Conservation (phyloP, 208 protist species). For the Herpetomonas samuelpessoai region DNA sequence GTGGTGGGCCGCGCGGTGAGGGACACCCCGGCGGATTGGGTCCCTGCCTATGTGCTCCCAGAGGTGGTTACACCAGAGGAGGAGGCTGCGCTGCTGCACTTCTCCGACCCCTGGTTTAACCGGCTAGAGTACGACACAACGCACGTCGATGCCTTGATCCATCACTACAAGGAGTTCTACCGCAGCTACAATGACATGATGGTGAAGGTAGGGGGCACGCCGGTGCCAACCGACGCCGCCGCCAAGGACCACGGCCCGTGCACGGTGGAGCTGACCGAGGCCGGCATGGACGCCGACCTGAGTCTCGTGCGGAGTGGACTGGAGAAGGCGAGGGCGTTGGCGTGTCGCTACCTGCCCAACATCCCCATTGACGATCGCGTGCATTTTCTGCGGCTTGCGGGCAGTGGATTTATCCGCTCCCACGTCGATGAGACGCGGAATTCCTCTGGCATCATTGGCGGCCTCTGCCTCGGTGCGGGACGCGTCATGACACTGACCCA, state of each 20-base stretch:
- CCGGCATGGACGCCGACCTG: conserved; percentile 6
- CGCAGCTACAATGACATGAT: conserved; percentile 60
- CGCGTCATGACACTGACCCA: conserved; percentile 86
- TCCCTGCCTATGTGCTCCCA: conserved; percentile 74
- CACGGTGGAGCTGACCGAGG: conserved; percentile 9
- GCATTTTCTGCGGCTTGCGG: conserved; percentile 72
- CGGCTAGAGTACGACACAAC: conserved; percentile 67
- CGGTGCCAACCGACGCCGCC: conserved; percentile 4
- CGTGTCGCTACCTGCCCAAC: conserved; percentile 43
- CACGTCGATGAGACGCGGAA: conserved; percentile 83
- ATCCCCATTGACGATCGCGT: conserved; percentile 84
- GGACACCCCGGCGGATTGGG: conserved; percentile 54
- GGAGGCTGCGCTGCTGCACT: conserved; percentile 55
- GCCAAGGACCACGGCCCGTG: conserved; percentile 12
- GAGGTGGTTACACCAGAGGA: conserved; percentile 68
- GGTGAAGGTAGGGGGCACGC: conserved; percentile 7
- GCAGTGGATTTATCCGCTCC: conserved; percentile 78
- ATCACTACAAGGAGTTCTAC: conserved; percentile 90
- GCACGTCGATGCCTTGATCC: conserved; percentile 78
- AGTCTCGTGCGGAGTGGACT: conserved; percentile 38
- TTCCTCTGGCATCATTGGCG: conserved; percentile 78
- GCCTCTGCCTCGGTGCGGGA: conserved; percentile 56
- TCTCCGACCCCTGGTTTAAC: conserved; percentile 68
- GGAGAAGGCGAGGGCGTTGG: conserved; percentile 31
- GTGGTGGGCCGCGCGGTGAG: conserved; percentile 70